Evolutionary conservation across 108 stramenopile genomes (phyloP).

Genomic region (Skeletonema menzelii): DNA sequence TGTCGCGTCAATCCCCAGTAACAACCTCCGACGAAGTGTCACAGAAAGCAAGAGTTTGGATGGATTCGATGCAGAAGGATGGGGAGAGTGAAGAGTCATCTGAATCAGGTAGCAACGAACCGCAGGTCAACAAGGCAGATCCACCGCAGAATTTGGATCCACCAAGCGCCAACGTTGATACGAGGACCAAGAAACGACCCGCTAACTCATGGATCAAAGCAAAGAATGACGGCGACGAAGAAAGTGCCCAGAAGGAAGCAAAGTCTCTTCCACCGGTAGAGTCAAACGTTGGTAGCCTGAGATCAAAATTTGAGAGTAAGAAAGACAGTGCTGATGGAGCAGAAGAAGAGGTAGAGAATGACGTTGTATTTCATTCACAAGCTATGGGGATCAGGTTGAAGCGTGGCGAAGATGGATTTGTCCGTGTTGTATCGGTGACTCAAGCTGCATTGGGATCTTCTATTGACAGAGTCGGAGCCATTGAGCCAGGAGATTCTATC

Average conservation of each 20-base stretch:
- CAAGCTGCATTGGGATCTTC: constrained; percentile 32
- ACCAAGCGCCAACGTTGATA: constrained; percentile 14
- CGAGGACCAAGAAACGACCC: constrained; percentile 9
- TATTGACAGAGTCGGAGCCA: constrained; percentile 27
- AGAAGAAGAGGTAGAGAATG: constrained; percentile 20
- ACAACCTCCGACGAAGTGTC: background rate
- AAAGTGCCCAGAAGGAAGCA: background rate
- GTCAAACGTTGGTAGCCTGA: background rate
- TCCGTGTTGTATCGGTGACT: constrained; percentile 43
- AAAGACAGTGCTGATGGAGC: background rate
- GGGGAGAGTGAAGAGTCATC: constrained; percentile 4
- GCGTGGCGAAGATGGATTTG: constrained; percentile 46
- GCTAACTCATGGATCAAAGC: background rate
- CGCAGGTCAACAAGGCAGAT: constrained; percentile 15
- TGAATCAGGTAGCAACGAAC: constrained; percentile 14
- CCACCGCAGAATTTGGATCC: constrained; percentile 23
- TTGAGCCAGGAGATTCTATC: constrained; percentile 41
- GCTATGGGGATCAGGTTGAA: constrained; percentile 45
- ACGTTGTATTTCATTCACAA: constrained; percentile 37
- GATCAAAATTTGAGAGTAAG: constrained; percentile 13
- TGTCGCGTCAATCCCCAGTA: background rate
- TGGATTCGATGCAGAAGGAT: constrained; percentile 30
- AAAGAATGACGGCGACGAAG: background rate
- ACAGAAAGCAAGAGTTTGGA: constrained; percentile 21
- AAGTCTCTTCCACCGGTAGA: background rate